Evolutionary conservation across 352 stramenopile genomes (phyloP).

Genomic region (Phytophthora cactorum): DNA sequence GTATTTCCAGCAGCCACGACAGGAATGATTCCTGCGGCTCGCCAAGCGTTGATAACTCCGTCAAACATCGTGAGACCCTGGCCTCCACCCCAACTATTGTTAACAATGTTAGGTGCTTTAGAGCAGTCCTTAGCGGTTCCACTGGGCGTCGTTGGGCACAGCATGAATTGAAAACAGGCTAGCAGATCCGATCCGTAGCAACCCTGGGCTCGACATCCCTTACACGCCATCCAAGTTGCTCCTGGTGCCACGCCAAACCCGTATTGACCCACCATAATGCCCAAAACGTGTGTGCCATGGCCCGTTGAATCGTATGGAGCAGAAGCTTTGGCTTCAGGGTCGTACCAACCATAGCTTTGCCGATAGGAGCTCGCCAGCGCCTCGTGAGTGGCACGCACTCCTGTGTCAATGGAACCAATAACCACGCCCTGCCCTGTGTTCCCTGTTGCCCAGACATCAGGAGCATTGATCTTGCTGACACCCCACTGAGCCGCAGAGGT

Average conservation of each 20-base stretch:
- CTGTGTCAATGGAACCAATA: conserved; percentile 69
- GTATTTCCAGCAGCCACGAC: conserved; percentile 65
- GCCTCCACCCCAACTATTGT: conserved; percentile 74
- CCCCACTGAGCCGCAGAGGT: conserved; percentile 52
- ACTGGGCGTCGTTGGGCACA: conserved; percentile 58
- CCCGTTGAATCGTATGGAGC: conserved; percentile 57
- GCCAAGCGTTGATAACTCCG: conserved; percentile 51
- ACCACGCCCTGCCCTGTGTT: conserved; percentile 61
- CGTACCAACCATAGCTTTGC: conserved; percentile 61
- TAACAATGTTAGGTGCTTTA: conserved; percentile 61
- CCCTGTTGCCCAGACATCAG: conserved; percentile 49
- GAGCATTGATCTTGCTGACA: conserved; percentile 56
- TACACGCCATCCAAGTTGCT: conserved; percentile 64
- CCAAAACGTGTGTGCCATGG: conserved; percentile 63
- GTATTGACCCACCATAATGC: conserved; percentile 49
- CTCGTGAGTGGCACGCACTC: conserved; percentile 55
- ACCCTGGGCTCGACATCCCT: conserved; percentile 46
- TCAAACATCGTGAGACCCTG: conserved; percentile 53
- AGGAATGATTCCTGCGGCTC: conserved; percentile 59
- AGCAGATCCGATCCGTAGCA: conserved; percentile 56
- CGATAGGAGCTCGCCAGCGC: conserved; percentile 51
- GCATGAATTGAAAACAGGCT: conserved; percentile 72
- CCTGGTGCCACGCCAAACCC: conserved; percentile 62
- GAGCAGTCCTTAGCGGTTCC: conserved; percentile 52
- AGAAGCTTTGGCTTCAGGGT: conserved; percentile 43